A percentile compares a stretch with the other conserved stretches of the same genome.
These are phyloP conservation scores for Paramecium biaurelia DNA, from an alignment of 73 alveolate species.

Conservation along the genomic window DNA sequence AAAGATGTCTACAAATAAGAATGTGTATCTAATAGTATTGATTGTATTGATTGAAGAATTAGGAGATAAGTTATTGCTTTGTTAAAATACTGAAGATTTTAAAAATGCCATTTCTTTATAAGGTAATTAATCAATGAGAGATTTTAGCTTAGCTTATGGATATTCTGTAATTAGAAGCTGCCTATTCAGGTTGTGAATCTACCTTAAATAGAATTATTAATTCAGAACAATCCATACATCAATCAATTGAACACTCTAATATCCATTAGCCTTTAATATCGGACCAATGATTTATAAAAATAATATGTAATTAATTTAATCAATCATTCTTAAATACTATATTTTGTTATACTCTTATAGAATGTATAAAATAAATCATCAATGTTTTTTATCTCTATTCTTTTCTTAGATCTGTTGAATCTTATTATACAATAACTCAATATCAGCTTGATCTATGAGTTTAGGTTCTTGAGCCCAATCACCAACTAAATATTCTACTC, in stretches of 20 bases:
- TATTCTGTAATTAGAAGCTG: not conserved
- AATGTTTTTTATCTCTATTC: not conserved
- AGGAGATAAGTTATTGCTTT: not conserved
- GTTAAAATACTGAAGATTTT: not conserved
- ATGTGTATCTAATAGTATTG: not conserved
- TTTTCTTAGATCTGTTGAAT: not conserved
- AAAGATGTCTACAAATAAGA: not conserved
- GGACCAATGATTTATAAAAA: not conserved
- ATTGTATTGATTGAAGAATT: not conserved
- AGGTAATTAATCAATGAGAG: not conserved
- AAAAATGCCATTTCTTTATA: not conserved
- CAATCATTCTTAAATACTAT: not conserved
- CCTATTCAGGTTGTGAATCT: not conserved
- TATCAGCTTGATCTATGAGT: not conserved
- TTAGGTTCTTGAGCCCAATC: not conserved
- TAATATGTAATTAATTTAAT: not conserved
- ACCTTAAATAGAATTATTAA: not conserved
- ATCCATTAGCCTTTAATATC: not conserved
- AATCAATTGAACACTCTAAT: not conserved
- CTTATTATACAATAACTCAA: not conserved
- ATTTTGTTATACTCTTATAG: not conserved
- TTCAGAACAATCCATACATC: not conserved
- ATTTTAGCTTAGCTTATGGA: conserved; percentile 6
- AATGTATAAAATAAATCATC: not conserved
- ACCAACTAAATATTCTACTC: not conserved